Evolutionary conservation across 2,329 filamentous ascomycete genomes (phyloP), one percentile per base, ranked within the genome.

Genomic region (Colletotrichum cordylinicola): DNA sequence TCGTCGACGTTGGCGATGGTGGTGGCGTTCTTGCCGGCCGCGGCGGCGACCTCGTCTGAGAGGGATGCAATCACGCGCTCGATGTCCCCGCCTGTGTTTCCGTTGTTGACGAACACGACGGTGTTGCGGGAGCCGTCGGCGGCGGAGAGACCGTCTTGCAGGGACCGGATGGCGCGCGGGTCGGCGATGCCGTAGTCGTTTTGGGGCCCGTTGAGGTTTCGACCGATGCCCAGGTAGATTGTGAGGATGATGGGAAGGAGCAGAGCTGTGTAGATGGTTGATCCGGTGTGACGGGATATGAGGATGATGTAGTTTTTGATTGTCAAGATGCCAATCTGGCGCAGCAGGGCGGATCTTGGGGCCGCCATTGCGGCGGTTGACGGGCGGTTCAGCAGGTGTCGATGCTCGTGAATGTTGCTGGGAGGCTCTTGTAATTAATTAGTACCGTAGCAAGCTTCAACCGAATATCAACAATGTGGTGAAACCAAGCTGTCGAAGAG

Each of bases 181-280:
- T 88, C 82, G 60, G 93, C 94, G 78, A 98, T 92, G 58, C 96
- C 96, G 80, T 90, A 98, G 4, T 89, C 86, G 1, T 94, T 93
- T 2, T 94, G 93, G 1, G 95, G 93, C 5, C 96, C 90, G 80
- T 98, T 96, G 78, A 98, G 91, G 82, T 96, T 96, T 79, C 94
- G 93, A 12, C 95, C 93, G 82, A 94, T 96, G 66, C 87, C 90
- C 72, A 94, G 87, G 78, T 93, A 92, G 21, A 89, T 84, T 52
- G 90, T 88, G 62, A 94, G 84, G 37, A 90, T 80, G 27, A 93
- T 83, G 2, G 92, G 92, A 1, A 93, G 85, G 18, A 93, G 33
- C 55, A 94, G 88, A 4, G 91, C 90, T 79, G 91, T 90, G 77
- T 91, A 84, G 61, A 88, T 76, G 2, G 91, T 91, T 27, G 89